Conservation (phyloP, 441 rosid genomes). For the Populus hybrid region DNA sequence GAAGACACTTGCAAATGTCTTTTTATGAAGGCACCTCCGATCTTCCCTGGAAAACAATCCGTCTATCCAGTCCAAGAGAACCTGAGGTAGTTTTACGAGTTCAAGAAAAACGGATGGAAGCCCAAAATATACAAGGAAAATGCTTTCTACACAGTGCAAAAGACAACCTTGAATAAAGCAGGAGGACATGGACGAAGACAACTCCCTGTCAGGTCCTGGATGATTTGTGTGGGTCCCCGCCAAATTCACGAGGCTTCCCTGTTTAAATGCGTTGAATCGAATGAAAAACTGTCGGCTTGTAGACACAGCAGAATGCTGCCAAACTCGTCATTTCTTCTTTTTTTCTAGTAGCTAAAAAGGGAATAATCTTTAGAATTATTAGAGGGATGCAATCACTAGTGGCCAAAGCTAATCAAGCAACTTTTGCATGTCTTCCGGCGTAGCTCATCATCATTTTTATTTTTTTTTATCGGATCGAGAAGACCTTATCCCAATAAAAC, state of each 20-base stretch:
- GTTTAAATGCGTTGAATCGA: not conserved
- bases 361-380: not conserved
- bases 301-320: not conserved
- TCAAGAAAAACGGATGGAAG: not conserved
- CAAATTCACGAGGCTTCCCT: slow-evolving; percentile 26
- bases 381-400: not conserved
- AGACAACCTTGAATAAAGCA: not conserved
- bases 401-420: not conserved
- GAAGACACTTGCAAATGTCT: not conserved
- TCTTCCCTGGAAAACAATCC: not conserved
- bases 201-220: not conserved
- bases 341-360: not conserved
- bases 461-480: too few relatives aligned
- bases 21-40: not conserved
- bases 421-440: not conserved
- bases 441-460: too few relatives aligned
- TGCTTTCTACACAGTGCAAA: not conserved
- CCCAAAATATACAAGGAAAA: not conserved
- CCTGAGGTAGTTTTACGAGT: not conserved
- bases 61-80: not conserved
- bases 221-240: slow-evolving; percentile 15
- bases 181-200: not conserved
- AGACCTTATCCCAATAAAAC: too few relatives aligned
- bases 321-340: slow-evolving; percentile 3
- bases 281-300: slow-evolving; percentile 2